phyloP scores from a whole-genome alignment of 2,329 filamentous ascomycete genomes.

The Epichloe uncinata region DNA sequence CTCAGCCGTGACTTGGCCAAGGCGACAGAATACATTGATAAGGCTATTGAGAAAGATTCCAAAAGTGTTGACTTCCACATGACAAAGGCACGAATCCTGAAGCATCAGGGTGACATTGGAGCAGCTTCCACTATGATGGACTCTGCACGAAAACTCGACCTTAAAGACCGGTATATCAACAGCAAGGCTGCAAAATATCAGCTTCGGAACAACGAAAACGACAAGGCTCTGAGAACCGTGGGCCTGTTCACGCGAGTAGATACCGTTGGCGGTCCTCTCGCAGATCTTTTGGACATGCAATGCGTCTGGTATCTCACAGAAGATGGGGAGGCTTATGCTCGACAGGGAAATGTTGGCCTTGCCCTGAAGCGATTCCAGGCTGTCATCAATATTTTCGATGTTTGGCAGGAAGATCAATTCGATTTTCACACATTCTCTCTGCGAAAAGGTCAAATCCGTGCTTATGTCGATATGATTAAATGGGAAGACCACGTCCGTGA shows the following conservation, averaged over 20 bases:
- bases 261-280: slow-evolving; percentile 71
- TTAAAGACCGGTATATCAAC: slow-evolving; percentile 93
- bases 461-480: slow-evolving; percentile 89
- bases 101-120: slow-evolving; percentile 68
- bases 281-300: slow-evolving; percentile 94
- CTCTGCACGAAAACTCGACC: slow-evolving; percentile 68
- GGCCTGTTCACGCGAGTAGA: slow-evolving; percentile 91
- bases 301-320: slow-evolving; percentile 95
- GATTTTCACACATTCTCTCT: slow-evolving; percentile 97
- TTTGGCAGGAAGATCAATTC: slow-evolving; percentile 97
- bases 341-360: slow-evolving; percentile 68
- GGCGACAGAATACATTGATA: slow-evolving; percentile 71
- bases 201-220: slow-evolving; percentile 81
- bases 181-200: slow-evolving; percentile 97
- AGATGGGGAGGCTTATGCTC: slow-evolving; percentile 78
- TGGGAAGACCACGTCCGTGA: slow-evolving; percentile 90
- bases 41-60: slow-evolving; percentile 65
- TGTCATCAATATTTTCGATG: slow-evolving; percentile 85
- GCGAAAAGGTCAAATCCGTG: slow-evolving; percentile 88
- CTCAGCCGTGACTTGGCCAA: slow-evolving; percentile 72
- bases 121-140: slow-evolving; percentile 85
- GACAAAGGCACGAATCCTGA: slow-evolving; percentile 90
- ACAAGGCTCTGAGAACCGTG: slow-evolving; percentile 75
- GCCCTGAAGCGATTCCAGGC: slow-evolving; percentile 87
- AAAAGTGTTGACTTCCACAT: slow-evolving; percentile 84